Conservation (phyloP, 805 yeast genomes). For the Kregervanrija fluxuum region DNA sequence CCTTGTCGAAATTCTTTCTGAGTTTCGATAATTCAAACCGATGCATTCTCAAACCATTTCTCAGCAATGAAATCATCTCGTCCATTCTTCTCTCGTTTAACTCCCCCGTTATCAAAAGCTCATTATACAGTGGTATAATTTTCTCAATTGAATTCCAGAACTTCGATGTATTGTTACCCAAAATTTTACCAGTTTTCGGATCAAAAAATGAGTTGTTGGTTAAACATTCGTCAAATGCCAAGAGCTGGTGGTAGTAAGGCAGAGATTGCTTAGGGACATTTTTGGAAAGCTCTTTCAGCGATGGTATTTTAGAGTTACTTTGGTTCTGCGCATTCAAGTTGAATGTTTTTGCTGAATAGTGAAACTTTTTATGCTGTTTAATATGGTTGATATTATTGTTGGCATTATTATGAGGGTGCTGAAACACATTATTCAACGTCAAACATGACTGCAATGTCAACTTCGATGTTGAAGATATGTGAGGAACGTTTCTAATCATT, state of each 20-base stretch:
- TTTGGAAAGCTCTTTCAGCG: conserved; percentile 10
- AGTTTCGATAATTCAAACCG: conserved; percentile 45
- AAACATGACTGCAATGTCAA: conserved; percentile 16
- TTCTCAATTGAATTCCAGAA: conserved; percentile 46
- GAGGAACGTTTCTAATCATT: conserved; percentile 19
- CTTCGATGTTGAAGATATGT: conserved; percentile 7
- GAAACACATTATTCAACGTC: conserved; percentile 16
- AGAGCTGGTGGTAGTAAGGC: conserved; percentile 43
- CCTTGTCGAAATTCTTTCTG: conserved; percentile 51
- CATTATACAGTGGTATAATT: conserved; percentile 44
- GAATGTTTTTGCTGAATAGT: conserved; percentile 2
- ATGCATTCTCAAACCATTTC: conserved; percentile 49
- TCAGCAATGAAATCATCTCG: conserved; percentile 40
- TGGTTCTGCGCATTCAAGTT: background rate
- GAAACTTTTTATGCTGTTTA: conserved; percentile 4
- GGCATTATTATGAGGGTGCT: conserved; percentile 7
- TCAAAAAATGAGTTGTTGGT: conserved; percentile 29
- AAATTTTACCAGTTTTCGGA: conserved; percentile 28
- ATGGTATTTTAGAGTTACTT: background rate
- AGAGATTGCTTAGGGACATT: conserved; percentile 27
- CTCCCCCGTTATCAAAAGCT: conserved; percentile 39
- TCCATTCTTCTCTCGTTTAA: conserved; percentile 37
- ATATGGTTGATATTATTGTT: background rate
- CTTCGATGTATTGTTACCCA: conserved; percentile 27
- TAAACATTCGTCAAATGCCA: conserved; percentile 45